Evolutionary conservation across 805 yeast species (phyloP).

Genomic region (Barnettozyma botsteinii): DNA sequence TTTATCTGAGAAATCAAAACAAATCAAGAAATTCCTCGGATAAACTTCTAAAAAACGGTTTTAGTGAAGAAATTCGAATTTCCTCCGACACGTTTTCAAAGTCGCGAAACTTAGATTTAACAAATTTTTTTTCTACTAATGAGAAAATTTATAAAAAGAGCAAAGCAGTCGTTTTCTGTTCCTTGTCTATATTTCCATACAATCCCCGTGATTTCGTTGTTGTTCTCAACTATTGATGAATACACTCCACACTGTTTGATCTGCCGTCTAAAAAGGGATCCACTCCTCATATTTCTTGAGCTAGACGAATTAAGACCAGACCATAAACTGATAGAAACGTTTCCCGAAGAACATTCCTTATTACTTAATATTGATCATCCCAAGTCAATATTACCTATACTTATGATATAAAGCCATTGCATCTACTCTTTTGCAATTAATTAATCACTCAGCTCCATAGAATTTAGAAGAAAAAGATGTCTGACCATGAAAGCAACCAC

Average conservation of each 20-base stretch:
- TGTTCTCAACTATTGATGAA: slow-evolving; percentile 6
- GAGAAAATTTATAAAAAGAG: too few relatives aligned
- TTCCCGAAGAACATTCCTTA: not conserved
- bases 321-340: not conserved
- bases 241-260: not conserved
- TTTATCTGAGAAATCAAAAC: too few relatives aligned
- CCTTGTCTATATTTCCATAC: too few relatives aligned
- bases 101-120: not conserved
- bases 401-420: not conserved
- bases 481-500: slow-evolving; percentile 24
- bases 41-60: too few relatives aligned
- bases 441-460: not conserved
- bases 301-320: not conserved
- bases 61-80: too few relatives aligned
- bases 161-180: too few relatives aligned
- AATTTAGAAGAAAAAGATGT: slow-evolving; percentile 14
- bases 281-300: slow-evolving; percentile 5
- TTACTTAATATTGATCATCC: too few relatives aligned
- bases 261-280: slow-evolving; percentile 4
- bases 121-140: too few relatives aligned
- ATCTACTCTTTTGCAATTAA: too few relatives aligned
- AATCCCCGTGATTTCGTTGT: not conserved
- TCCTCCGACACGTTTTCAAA: not conserved
- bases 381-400: not conserved
- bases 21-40: too few relatives aligned